Base-by-base conservation (phyloP, 1,284 basidiomycete genomes). In the Flammula alnicola region DNA sequence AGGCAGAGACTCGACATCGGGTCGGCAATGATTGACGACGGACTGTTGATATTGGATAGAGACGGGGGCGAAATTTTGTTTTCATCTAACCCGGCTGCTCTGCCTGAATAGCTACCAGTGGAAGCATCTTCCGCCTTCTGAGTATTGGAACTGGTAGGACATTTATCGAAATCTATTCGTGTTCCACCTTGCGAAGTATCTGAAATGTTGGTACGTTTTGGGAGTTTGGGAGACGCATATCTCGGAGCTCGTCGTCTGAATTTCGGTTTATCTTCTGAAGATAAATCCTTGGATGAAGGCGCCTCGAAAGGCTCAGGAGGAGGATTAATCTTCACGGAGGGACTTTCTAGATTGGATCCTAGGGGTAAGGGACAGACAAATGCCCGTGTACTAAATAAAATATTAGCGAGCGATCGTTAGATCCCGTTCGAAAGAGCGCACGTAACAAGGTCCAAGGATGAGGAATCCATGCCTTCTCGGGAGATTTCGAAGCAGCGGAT, bases 391-490 rank as follows among this genome's bases (percentile, higher is more conserved):
- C 44, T 46, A n/a, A 22, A n/a, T 17, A 12, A 3, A 25, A 43
- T 11, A 12, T 7, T n/a, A 14, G 19, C 14, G 3, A 22, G 4
- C 11, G 12, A 9, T 9, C 14, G n/a, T n/a, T n/a, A n/a, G n/a
- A n/a, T n/a, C n/a, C n/a, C n/a, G n/a, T n/a, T n/a, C n/a, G n/a
- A n/a, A 22, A 14, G 20, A 11, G 48, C 57, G 4, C 52, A 60
- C 60, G 58, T 62, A 32, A 54, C 43, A 20, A 62, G 47, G 26
- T 60, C 60, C 47, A 44, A 44, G 16, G 38, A 51, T 12, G 52
- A 42, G 5, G 47, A 19, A 45, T 52, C 47, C 38, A 44, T 29
- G 32, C 54, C 41, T 14, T 47, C 35, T 10, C 37, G 22, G 8
- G 25, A 30, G 6, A 58, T 27, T 30, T 54, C 47, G 29, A 59